A percentile compares a stretch with the other conserved stretches of the same genome.
Conservation (phyloP, 2,329 filamentous ascomycete species). For the Claviceps humidiphila region DNA sequence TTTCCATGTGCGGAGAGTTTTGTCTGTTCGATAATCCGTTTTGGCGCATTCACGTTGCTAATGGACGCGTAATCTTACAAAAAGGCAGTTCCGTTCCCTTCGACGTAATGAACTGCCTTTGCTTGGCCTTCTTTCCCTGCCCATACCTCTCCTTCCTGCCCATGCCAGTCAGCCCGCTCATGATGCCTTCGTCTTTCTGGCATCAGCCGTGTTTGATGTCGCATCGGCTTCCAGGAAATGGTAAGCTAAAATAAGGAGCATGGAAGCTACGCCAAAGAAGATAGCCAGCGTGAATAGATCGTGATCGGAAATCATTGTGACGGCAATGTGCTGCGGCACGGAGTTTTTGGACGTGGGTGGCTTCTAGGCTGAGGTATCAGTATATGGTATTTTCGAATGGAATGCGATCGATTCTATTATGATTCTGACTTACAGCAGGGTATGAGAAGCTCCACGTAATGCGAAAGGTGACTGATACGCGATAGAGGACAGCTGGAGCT, state of each 20-base stretch:
- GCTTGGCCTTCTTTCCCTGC: not conserved
- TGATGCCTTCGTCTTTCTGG: constrained; percentile 2
- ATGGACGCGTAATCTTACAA: not conserved
- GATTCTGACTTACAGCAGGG: not conserved
- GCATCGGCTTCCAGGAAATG: constrained; percentile 94
- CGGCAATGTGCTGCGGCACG: constrained; percentile 5
- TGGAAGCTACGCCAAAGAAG: constrained; percentile 77
- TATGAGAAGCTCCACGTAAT: not conserved
- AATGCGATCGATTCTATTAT: fast-evolving
- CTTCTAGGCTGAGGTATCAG: constrained; percentile 1
- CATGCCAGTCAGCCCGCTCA: not conserved
- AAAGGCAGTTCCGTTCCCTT: not conserved
- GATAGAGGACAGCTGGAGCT: constrained; percentile 10
- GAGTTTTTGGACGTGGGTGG: not conserved
- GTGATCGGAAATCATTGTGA: constrained; percentile 84
- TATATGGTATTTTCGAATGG: not conserved
- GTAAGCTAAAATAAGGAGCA: constrained; percentile 89
- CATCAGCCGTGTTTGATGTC: constrained; percentile 6
- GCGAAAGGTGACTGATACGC: not conserved
- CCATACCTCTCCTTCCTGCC: not conserved
- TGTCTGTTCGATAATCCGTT: not conserved
- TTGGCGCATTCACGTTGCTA: not conserved
- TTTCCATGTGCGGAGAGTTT: not conserved
- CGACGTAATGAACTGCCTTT: not conserved
- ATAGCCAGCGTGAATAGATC: constrained; percentile 85